Base-by-base conservation (phyloP, 192 early-diverging fungal species). In the Podila clonocystis region DNA sequence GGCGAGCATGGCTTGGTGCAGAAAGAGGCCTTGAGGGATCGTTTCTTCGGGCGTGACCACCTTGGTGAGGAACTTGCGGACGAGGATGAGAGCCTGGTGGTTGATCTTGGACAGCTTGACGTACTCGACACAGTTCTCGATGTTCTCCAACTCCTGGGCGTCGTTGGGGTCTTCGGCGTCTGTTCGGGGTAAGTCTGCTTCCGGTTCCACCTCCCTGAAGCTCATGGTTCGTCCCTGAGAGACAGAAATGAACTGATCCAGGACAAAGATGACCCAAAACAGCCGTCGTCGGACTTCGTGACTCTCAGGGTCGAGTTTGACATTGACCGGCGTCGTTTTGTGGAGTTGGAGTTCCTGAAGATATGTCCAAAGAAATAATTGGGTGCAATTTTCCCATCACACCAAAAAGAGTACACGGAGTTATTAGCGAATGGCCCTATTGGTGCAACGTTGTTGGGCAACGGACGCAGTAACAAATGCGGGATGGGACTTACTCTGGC, bases 11-110 rank as follows among this genome's bases (percentile, higher is more conserved):
- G 72, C 75, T 22, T 71, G 69, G 20, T 85, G 79, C 13, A 85
- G 52, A 65, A 73, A 80, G 24, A 80, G 62, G n/a, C 77, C 77
- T 22, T 80, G 77, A 24, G 70, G 77, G 38, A 82, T 78, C 17
- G 84, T 74, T 59, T 78, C 82, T 50, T 85, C 75, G 31, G 84
- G 74, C 41, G 74, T 67, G 65, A 78, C 66, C 26, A 74, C 79
- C 65, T 82, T 77, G 34, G 77, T 80, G 22, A 80, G 70, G 67
- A 73, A 80, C 49, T 75, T 80, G 33, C 68, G 73, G 61, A 66
- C 73, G n/a, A 73, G 73, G 22, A 74, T 77, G 50, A 74, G 62
- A 3, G 72, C 83, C 55, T 70, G 74, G 36, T 80, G 77, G 29
- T 80, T 70, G 30, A 80, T 80, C 66, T 80, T 80, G 63, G 72